These are phyloP conservation scores for Suillus placidus DNA, from an alignment of 768 basidiomycete genomes.

Conservation along the genomic window DNA sequence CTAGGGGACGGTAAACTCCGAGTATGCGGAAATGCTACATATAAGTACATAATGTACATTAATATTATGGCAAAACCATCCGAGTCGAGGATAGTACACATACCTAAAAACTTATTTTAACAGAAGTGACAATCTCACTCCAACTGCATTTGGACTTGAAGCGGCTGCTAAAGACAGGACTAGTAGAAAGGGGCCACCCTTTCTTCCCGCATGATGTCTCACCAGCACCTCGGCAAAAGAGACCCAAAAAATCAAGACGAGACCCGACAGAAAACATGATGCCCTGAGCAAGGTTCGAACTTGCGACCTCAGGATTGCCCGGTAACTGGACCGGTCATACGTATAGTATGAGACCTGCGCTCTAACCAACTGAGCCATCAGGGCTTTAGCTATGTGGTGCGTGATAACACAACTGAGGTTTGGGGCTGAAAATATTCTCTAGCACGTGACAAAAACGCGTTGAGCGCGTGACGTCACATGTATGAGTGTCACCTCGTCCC, in stretches of 20 bases:
- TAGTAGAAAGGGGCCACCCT: too few relatives aligned
- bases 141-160: not conserved
- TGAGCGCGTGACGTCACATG: not conserved
- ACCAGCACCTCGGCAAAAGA: not conserved
- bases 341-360: constrained; percentile 52
- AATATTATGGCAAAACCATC: too few relatives aligned
- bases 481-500: not conserved
- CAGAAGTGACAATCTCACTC: not conserved
- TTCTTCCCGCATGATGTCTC: not conserved
- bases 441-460: constrained; percentile 2
- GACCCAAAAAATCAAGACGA: not conserved
- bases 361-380: constrained; percentile 58
- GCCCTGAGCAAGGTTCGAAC: constrained; percentile 63
- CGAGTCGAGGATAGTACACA: not conserved
- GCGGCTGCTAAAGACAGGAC: not conserved
- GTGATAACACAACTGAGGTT: not conserved
- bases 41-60: too few relatives aligned
- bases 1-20: too few relatives aligned
- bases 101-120: not conserved
- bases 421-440: not conserved
- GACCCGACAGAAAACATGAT: constrained; percentile 18
- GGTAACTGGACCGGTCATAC: constrained; percentile 33
- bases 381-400: constrained; percentile 12
- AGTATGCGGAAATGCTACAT: too few relatives aligned
- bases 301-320: constrained; percentile 61